Evolutionary conservation across 2,329 filamentous ascomycete genomes (phyloP), one percentile per base, ranked within the genome.

Genomic region (Zalaria sp.): DNA sequence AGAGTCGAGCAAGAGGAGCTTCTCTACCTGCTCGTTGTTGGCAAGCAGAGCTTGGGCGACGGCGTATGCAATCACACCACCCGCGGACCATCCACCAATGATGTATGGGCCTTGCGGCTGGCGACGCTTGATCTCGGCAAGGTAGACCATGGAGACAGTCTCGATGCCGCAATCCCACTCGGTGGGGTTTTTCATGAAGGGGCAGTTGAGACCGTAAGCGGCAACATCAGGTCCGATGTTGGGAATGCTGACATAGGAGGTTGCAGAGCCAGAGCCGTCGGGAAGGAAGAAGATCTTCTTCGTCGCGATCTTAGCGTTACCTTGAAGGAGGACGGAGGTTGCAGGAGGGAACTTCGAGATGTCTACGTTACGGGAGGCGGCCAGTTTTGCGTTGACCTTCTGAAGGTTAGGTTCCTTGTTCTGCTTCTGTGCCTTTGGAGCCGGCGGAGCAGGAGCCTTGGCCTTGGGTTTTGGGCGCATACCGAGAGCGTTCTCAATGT

Each of bases 131-230:
- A 86, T 81, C 60, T 85, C 81, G 4, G 69, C 63, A 34, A 83
- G 72, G 59, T 79, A 83, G 54, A 79, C 72, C 49, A 69, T 61
- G 4, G 77, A 73, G 55, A 81, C 75, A 26, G 76, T 75, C 51
- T 78, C 73, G 41, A 83, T 74, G 45, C 77, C 77, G 51, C 76
- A 79, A 27, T 69, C 71, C 62, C 73, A 81, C 51, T 79, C 72
- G 45, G 77, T 70, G 0, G 79, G 79, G 2, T 69, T 73, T 62
- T 77, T 81, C 75, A 82, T 78, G 63, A 78, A 83, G 4, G 79
- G 79, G 38, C 76, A 83, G 59, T 82, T 82, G 49, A 83, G 59
- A 41, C 69, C 69, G 49, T 65, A 71, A 7, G 71, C 67, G 38
- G 62, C 64, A 49, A 71, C 59, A 46, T 71, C 64, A n/a, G 63